These are phyloP conservation scores for Porphyrellus cyaneotinctus DNA, from an alignment of 768 basidiomycete species.

Conservation along the genomic window DNA sequence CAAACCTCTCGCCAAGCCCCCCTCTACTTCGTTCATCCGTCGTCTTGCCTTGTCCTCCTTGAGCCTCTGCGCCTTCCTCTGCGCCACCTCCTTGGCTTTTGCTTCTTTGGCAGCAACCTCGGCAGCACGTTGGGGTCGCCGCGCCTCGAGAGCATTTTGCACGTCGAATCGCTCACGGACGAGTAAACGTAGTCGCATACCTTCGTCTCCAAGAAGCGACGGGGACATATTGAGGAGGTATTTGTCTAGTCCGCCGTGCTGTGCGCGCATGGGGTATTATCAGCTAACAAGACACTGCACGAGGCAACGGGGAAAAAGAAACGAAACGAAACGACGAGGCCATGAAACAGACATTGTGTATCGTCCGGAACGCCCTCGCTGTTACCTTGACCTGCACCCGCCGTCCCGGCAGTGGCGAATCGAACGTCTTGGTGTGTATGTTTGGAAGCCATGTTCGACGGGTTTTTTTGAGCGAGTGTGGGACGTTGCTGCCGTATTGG, in stretches of 20 bases:
- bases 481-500: constrained; percentile 84
- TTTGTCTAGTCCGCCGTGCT: constrained; percentile 71
- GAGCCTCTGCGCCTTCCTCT: constrained; percentile 6
- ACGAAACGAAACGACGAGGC: too few relatives aligned
- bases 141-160: constrained; percentile 17
- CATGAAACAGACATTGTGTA: constrained; percentile 62
- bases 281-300: neutral
- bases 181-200: constrained; percentile 44
- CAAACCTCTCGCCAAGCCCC: constrained; percentile 14
- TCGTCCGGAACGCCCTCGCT: constrained; percentile 70
- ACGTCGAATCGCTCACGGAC: constrained; percentile 32
- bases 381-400: constrained; percentile 67
- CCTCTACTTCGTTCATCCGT: constrained; percentile 3
- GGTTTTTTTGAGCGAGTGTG: constrained; percentile 85
- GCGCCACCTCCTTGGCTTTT: constrained; percentile 4
- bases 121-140: constrained; percentile 16
- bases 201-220: constrained; percentile 35
- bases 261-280: neutral
- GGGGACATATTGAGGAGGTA: constrained; percentile 54
- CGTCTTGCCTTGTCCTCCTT: constrained; percentile 3
- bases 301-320: neutral
- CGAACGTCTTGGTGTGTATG: constrained; percentile 70
- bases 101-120: constrained; percentile 19
- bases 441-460: constrained; percentile 87
- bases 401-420: constrained; percentile 59